Conservation (phyloP, 2,329 filamentous ascomycete genomes). For the Trichoderma oligosporum region DNA sequence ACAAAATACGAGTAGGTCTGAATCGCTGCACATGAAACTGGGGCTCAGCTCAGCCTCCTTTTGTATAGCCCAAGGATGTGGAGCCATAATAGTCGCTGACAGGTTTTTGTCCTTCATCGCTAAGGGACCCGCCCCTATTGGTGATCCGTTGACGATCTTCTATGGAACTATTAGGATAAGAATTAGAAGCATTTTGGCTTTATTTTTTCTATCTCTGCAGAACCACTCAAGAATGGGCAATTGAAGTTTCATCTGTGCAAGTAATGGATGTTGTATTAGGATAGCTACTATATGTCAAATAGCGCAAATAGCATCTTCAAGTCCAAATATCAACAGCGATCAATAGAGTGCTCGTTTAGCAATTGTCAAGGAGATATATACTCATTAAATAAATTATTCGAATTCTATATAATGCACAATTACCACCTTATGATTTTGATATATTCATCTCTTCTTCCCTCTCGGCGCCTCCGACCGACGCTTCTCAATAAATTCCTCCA, state of each 20-base stretch:
- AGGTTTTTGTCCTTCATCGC: not conserved
- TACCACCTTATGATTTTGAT: not conserved
- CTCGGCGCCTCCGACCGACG: conserved; percentile 19
- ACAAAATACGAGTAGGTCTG: not conserved
- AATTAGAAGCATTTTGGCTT: too few relatives aligned
- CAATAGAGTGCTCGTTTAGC: too few relatives aligned
- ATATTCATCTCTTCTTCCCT: conserved; percentile 17
- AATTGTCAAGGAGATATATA: too few relatives aligned
- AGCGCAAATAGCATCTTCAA: too few relatives aligned
- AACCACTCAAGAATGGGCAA: too few relatives aligned
- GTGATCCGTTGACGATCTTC: not conserved
- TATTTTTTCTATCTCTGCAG: too few relatives aligned
- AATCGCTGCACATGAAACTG: conserved; percentile 10
- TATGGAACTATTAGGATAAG: not conserved
- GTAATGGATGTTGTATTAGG: too few relatives aligned
- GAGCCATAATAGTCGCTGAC: conserved; percentile 2
- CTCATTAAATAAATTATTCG: too few relatives aligned
- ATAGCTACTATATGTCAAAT: too few relatives aligned
- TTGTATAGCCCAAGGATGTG: not conserved
- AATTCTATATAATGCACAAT: too few relatives aligned
- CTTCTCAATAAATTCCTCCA: conserved; percentile 47
- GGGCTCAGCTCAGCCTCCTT: conserved; percentile 8
- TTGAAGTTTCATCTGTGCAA: too few relatives aligned
- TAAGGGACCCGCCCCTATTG: not conserved
- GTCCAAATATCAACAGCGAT: too few relatives aligned